Conservation (phyloP, 2,329 filamentous ascomycete genomes). For the Aspergillus awamori region DNA sequence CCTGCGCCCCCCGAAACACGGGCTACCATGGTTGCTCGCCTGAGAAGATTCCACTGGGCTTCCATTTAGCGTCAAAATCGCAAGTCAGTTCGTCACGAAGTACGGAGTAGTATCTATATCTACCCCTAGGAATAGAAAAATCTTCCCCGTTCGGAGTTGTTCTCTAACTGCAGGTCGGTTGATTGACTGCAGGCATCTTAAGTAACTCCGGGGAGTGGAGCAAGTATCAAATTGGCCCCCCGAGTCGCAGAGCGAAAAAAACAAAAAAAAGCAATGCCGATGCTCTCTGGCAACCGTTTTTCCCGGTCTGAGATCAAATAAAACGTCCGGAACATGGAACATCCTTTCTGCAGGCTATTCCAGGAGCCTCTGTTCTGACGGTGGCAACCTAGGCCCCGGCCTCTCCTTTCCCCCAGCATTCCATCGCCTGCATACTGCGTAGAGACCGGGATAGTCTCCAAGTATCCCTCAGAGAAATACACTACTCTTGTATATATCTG, state of each 20-base stretch:
- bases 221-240: no score
- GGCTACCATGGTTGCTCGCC: background rate
- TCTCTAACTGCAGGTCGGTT: background rate
- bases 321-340: background rate
- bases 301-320: background rate
- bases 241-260: background rate
- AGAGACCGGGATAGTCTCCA: background rate
- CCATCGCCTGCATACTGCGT: background rate
- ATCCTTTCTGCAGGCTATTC: background rate
- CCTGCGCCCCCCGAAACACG: background rate
- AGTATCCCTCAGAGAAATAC: no score
- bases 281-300: background rate
- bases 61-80: background rate
- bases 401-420: background rate
- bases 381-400: background rate
- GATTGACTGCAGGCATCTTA: no score
- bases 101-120: no score
- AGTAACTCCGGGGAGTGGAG: no score
- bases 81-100: no score
- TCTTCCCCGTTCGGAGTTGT: background rate
- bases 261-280: background rate
- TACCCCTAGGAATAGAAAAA: background rate
- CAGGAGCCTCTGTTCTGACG: background rate
- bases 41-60: slow-evolving; percentile 1
- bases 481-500: background rate